Base-by-base conservation (phyloP, 2,329 filamentous ascomycete genomes). In the Magnaporthiopsis rhizophila region DNA sequence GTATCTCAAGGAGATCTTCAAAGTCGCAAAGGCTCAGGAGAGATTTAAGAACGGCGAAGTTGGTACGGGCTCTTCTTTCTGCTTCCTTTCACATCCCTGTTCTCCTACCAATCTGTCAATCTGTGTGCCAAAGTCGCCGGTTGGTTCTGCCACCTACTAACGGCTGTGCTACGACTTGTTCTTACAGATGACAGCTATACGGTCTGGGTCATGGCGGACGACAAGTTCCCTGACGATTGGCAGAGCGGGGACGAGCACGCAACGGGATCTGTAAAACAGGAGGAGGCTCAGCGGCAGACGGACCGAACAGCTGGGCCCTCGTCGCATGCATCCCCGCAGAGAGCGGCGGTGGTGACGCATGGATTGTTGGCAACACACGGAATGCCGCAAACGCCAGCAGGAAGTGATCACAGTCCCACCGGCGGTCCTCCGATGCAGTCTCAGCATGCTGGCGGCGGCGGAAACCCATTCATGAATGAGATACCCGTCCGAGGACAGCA, bases 1-100 rank as follows among this genome's bases (percentile, higher is more conserved):
- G 0, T 85, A 80, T 61, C 70, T 89, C 11, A 82, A 79, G 63
- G 85, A 88, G 69, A 82, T 88, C 11, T 88, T 89, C 75, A 83
- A 81, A 66, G 80, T 89, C 36, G 86, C 86, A 0, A 79, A 75
- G 64, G 73, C 77, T 36, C 83, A 89, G 67, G 84, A 87, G 70
- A 76, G 81, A 5, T 87, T 75, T 69, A 81, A 76, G 67, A 80
- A 81, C 58, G 81, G 79, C 32, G 83, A 86, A 69, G 83, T 87
- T 62, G 85, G 86, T 87, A 72, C 67, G 79, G 50, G 13, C 24
- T 13, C 5, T 58, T 21, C 28, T 15, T 53, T 12, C 28, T 15
- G 34, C 36, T 61, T 30, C 2, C 15, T 38, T 45, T 38, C 34
- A 7, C 34, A 26, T 45, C 38, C 38, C 38, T 18, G 15, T 45